Evolutionary conservation across 2,329 filamentous ascomycete genomes (phyloP), one percentile per base, ranked within the genome.

Genomic region (Furcasterigmium sp.): DNA sequence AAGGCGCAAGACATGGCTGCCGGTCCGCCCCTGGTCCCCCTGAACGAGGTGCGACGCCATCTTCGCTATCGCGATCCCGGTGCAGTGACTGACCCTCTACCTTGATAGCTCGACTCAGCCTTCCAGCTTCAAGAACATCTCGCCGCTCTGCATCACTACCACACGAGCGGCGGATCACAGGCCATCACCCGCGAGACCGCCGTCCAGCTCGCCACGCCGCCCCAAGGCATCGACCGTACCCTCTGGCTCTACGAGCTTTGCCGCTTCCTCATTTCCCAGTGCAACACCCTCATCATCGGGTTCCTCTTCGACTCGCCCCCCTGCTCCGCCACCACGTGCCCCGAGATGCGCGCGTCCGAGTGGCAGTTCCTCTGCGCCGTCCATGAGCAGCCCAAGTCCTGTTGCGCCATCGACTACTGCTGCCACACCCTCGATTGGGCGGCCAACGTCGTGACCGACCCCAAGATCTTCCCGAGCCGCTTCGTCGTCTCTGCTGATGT

Each of bases 291-390:
- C 44, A 87, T 97, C 52, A 83, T 95, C 46, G 89, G 88, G 50
- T 91, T 98, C 57, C 89, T 98, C 56, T 87, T 90, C 60, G 93
- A 97, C 65, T 77, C 75, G 35, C 91, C 91, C 7, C 85, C 91
- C 3, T 98, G 93, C 69, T 95, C 89, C 46, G 80, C 87, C 13
- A 75, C 76, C 50, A 96, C 93, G 2, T 98, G 93, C 58, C 90
- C 91, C 25, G 93, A 98, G 68, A 98, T 98, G 93, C 90, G 93
- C 59, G 93, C 93, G 3, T 93, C 87, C 23, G 91, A 98, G 70
- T 98, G 93, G 93, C 93, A 98, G 68, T 98, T 97, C 59, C 80
- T 98, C 38, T 98, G 93, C 69, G 93, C 93, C 40, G 93, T 97
- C 3, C 93, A 98, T 62, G 91, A 97, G 60, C 86, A 90, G 39